Evolutionary conservation across 345 rosid genomes (phyloP).

Genomic region (Salix koriyanagi): DNA sequence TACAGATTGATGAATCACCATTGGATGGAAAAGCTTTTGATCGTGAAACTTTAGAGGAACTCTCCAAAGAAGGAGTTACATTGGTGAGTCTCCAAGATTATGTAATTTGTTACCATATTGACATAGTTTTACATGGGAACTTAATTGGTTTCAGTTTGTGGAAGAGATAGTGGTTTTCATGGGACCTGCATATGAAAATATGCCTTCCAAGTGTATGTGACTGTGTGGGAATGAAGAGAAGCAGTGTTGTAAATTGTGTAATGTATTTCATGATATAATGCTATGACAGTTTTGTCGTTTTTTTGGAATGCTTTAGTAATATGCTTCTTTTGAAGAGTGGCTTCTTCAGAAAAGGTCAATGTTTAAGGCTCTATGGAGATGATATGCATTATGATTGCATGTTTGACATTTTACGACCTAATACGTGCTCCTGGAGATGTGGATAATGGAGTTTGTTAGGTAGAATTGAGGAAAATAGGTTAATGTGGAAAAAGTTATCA

Average conservation of each 20-base stretch:
- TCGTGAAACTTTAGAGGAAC: slow-evolving; percentile 75
- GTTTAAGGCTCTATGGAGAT: not conserved
- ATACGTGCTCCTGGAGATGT: not conserved
- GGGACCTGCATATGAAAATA: not conserved
- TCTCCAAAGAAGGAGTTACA: slow-evolving; percentile 96
- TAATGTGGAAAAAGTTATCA: not conserved
- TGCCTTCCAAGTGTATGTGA: not conserved
- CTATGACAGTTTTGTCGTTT: not conserved
- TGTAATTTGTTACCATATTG: slow-evolving; percentile 2
- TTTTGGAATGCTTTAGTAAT: not conserved
- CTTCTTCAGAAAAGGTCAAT: not conserved
- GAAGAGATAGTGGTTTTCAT: not conserved
- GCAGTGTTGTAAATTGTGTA: not conserved
- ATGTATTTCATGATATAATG: not conserved
- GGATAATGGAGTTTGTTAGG: not conserved
- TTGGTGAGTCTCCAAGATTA: slow-evolving; percentile 51
- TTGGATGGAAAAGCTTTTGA: slow-evolving; percentile 87
- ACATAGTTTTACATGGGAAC: not conserved
- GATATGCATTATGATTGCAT: not conserved
- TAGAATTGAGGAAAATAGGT: not conserved
- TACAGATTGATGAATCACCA: slow-evolving; percentile 94
- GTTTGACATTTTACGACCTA: not conserved
- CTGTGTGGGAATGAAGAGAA: not conserved
- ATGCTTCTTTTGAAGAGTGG: not conserved
- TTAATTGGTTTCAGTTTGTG: slow-evolving; percentile 1